Conservation (phyloP, 495 filamentous ascomycete species). For the Schizothecium vesticola region DNA sequence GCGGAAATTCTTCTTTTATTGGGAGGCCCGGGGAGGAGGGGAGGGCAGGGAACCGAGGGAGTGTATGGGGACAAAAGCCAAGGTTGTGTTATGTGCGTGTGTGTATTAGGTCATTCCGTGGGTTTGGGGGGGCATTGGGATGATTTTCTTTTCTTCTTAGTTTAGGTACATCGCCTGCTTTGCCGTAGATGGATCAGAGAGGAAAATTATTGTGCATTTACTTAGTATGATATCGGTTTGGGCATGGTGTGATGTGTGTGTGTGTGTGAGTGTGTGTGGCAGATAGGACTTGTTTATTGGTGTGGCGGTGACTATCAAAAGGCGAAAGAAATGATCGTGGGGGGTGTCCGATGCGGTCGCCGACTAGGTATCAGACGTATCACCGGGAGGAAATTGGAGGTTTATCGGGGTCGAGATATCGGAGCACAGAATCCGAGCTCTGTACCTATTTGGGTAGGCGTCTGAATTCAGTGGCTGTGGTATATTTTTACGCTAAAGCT, state of each 20-base stretch:
- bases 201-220: not conserved
- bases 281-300: no score
- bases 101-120: not conserved
- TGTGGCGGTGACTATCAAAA: not conserved
- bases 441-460: not conserved
- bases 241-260: not conserved
- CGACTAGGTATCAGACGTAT: not conserved
- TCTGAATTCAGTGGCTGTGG: no score
- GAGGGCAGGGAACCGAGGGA: not conserved
- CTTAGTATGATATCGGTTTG: not conserved
- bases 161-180: not conserved
- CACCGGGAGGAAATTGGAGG: not conserved
- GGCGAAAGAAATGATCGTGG: not conserved
- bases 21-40: not conserved
- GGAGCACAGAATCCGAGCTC: not conserved
- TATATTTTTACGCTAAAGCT: no score
- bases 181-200: not conserved
- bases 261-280: not conserved
- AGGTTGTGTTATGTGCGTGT: not conserved
- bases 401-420: not conserved
- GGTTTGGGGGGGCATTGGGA: not conserved
- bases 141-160: not conserved
- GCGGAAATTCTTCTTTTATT: not conserved
- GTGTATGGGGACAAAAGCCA: not conserved
- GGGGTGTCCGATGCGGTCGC: not conserved